These are phyloP conservation scores for Pulicaria dysenterica DNA, from an alignment of 129 eudicot species.

Conservation along the genomic window DNA sequence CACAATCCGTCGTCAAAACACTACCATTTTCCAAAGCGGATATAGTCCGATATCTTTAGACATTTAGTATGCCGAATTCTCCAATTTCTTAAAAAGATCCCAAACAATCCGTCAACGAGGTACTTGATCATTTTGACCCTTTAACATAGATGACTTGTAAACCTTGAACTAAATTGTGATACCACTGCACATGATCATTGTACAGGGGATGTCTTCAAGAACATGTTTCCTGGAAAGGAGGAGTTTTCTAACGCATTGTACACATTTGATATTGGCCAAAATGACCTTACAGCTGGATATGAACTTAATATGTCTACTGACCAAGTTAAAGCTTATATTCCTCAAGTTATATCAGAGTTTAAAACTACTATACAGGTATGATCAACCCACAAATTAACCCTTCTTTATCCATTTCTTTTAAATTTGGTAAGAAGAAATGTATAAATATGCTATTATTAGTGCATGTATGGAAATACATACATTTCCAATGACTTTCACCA, in stretches of 20 bases:
- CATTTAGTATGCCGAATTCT: conserved; percentile 47
- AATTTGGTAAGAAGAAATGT: too few relatives aligned
- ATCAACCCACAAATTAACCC: not conserved
- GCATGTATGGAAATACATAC: too few relatives aligned
- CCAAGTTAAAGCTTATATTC: conserved; percentile 62
- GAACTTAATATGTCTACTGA: conserved; percentile 67
- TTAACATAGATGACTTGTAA: not conserved
- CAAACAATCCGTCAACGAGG: conserved; percentile 52
- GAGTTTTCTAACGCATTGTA: conserved; percentile 60
- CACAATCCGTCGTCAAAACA: conserved; percentile 64
- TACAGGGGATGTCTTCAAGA: conserved; percentile 43
- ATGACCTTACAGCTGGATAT: conserved; percentile 81
- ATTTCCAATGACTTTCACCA: too few relatives aligned
- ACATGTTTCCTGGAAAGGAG: conserved; percentile 45
- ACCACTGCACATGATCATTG: not conserved
- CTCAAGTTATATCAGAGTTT: conserved; percentile 57
- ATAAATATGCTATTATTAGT: too few relatives aligned
- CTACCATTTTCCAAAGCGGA: conserved; percentile 63
- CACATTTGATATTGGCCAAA: conserved; percentile 87
- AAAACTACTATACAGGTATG: conserved; percentile 54
- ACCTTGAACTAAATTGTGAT: conserved; percentile 6
- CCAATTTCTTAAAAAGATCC: conserved; percentile 42
- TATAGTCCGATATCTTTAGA: conserved; percentile 61
- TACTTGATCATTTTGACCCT: conserved; percentile 1
- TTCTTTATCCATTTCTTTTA: too few relatives aligned